phyloP scores from a whole-genome alignment of 768 basidiomycete species.

The Boletus tylopilopsis region DNA sequence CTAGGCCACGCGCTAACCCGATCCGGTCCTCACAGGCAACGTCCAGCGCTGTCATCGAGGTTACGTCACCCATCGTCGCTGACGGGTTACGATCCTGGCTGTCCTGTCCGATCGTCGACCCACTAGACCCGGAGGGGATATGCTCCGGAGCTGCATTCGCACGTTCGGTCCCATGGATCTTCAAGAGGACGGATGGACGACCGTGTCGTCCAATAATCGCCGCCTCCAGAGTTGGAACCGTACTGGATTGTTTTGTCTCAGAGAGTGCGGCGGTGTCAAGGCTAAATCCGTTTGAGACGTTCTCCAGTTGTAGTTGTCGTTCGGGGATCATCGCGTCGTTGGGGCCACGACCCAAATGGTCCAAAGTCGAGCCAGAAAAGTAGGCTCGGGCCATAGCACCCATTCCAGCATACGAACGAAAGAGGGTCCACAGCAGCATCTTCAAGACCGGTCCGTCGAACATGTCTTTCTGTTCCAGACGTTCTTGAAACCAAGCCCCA shows the following conservation, averaged over 20 bases:
- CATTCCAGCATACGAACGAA: not conserved
- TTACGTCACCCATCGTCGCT: not conserved
- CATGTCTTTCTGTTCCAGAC: not conserved
- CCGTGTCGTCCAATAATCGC: not conserved
- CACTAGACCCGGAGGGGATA: too few relatives aligned
- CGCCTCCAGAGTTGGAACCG: not conserved
- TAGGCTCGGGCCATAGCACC: not conserved
- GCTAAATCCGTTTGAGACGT: not conserved
- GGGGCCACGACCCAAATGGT: not conserved
- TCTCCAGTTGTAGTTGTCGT: not conserved
- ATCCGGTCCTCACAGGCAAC: not conserved
- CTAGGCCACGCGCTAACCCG: not conserved
- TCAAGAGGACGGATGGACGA: not conserved
- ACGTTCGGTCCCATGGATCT: not conserved
- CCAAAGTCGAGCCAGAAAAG: not conserved
- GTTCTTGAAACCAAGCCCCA: conserved; percentile 3
- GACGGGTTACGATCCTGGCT: not conserved
- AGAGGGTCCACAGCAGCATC: not conserved
- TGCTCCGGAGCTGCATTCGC: not conserved
- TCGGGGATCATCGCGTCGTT: not conserved
- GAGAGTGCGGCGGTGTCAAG: not conserved
- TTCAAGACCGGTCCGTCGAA: not conserved
- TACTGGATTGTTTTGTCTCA: not conserved
- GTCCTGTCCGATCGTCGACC: not conserved
- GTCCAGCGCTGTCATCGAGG: not conserved